These are phyloP conservation scores for Cytospora schulzeri DNA, from an alignment of 2,329 filamentous ascomycete genomes.

Conservation along the genomic window DNA sequence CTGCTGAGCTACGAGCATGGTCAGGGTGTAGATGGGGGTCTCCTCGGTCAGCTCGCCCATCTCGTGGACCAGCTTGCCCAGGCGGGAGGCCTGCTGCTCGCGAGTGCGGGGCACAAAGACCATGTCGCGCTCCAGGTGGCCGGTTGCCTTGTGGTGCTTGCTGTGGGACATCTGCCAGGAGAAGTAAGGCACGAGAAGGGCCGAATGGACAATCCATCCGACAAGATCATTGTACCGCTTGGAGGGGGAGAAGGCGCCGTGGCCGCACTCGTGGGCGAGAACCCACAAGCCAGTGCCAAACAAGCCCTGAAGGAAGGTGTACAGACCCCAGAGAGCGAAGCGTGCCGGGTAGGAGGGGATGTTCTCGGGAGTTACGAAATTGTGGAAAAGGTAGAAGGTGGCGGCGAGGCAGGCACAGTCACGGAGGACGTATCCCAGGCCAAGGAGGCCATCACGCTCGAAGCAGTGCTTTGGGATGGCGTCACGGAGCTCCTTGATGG, in stretches of 20 bases:
- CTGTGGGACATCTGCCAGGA: slow-evolving; percentile 99
- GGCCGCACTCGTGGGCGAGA: slow-evolving; percentile 95
- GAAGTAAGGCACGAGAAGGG: slow-evolving; percentile 93
- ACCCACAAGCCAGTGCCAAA: slow-evolving; percentile 96
- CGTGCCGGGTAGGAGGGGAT: slow-evolving; percentile 72
- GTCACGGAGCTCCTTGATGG: slow-evolving; percentile 95
- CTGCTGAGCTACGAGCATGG: slow-evolving; percentile 80
- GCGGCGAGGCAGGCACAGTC: slow-evolving; percentile 72
- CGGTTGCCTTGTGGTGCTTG: slow-evolving; percentile 99
- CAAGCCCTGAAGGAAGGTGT: slow-evolving; percentile 84
- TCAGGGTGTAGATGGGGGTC: slow-evolving; percentile 80
- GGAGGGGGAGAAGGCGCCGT: slow-evolving; percentile 94
- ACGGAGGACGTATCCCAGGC: slow-evolving; percentile 81
- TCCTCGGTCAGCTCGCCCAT: slow-evolving; percentile 90
- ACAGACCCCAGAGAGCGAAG: slow-evolving; percentile 63
- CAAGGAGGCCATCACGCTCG: slow-evolving; percentile 75
- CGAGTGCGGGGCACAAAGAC: slow-evolving; percentile 96
- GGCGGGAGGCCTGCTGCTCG: slow-evolving; percentile 73
- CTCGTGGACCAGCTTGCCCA: slow-evolving; percentile 78
- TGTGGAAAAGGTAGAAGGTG: slow-evolving; percentile 88
- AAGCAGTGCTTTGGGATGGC: slow-evolving; percentile 98
- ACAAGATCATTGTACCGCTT: slow-evolving; percentile 88
- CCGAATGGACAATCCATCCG: slow-evolving; percentile 88
- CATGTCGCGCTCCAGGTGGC: slow-evolving; percentile 97
- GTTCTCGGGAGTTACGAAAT: slow-evolving; percentile 81